A percentile compares a stretch with the other conserved stretches of the same genome.
Evolutionary conservation across 306 rosid species (phyloP).

Genomic region (Potentilla sterilis): DNA sequence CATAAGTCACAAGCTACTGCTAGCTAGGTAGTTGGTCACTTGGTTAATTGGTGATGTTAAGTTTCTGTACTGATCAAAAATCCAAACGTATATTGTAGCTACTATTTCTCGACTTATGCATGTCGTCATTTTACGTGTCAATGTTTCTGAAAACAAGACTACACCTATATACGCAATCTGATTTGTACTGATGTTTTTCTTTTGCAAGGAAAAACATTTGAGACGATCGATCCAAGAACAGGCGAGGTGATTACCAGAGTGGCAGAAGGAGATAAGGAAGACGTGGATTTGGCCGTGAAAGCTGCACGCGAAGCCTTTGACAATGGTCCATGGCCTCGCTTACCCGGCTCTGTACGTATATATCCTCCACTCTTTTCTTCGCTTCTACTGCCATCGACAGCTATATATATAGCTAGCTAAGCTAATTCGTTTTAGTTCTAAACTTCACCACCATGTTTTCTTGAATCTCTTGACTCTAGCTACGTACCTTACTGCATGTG

Average conservation of each 20-base stretch:
- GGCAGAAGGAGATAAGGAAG: conserved; percentile 62
- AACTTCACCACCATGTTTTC: neutral
- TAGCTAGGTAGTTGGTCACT: neutral
- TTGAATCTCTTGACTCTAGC: too few species aligned
- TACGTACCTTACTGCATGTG: neutral
- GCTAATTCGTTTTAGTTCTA: neutral
- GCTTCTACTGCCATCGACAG: neutral
- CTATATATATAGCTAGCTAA: neutral
- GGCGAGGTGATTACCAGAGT: conserved; percentile 51
- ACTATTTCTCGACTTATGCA: neutral
- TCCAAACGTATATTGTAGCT: neutral
- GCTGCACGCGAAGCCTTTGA: conserved; percentile 90
- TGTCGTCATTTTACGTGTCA: neutral
- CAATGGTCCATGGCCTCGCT: conserved; percentile 85
- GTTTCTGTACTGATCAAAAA: neutral
- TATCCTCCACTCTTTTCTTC: neutral
- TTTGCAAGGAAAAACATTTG: conserved; percentile 62
- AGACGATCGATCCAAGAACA: conserved; percentile 76
- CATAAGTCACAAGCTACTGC: neutral
- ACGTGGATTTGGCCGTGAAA: conserved; percentile 69
- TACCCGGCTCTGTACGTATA: conserved; percentile 57
- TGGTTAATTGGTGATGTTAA: neutral
- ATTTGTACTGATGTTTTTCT: neutral
- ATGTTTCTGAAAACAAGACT: too few species aligned
- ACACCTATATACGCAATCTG: neutral